These are phyloP conservation scores for Cercis canadensis DNA, from an alignment of 306 rosid genomes.

Conservation along the genomic window DNA sequence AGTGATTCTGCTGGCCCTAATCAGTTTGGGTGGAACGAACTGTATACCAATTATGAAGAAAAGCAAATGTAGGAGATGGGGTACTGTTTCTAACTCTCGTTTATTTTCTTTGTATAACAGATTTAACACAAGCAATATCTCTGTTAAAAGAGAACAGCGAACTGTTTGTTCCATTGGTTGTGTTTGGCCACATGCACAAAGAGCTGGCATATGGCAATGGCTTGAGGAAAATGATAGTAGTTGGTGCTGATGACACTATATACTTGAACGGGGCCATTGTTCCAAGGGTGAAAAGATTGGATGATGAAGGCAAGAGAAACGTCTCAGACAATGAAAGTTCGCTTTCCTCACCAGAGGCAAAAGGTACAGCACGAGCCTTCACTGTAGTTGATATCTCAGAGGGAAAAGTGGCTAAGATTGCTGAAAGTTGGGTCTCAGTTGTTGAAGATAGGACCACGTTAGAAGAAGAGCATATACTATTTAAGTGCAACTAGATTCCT, in stretches of 20 bases:
- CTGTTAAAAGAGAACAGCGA: conserved; percentile 59
- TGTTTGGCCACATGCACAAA: conserved; percentile 92
- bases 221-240: conserved; percentile 76
- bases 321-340: conserved; percentile 23
- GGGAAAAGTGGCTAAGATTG: conserved; percentile 62
- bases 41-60: conserved; percentile 11
- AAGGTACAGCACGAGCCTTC: conserved; percentile 72
- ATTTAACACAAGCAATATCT: conserved; percentile 69
- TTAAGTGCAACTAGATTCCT: conserved; percentile 34
- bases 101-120: conserved; percentile 43
- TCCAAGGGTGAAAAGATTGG: conserved; percentile 66
- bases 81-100: conserved; percentile 24
- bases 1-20: conserved; percentile 25
- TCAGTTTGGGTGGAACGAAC: conserved; percentile 29
- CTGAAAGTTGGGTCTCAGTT: conserved; percentile 86
- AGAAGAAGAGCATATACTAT: conserved; percentile 67
- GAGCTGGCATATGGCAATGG: conserved; percentile 74
- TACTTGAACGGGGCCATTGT: conserved; percentile 89
- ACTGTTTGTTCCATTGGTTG: conserved; percentile 60
- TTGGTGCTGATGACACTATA: conserved; percentile 63
- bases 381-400: conserved; percentile 65
- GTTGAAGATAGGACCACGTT: conserved; percentile 54
- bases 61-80: conserved; percentile 29
- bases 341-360: conserved; percentile 37
- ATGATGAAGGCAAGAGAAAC: conserved; percentile 44